Percentiles rank a stretch among this genome's conserved stretches.
phyloP scores from a whole-genome alignment of 192 early-diverging fungal genomes.

The Dimargaris cristalligena region DNA sequence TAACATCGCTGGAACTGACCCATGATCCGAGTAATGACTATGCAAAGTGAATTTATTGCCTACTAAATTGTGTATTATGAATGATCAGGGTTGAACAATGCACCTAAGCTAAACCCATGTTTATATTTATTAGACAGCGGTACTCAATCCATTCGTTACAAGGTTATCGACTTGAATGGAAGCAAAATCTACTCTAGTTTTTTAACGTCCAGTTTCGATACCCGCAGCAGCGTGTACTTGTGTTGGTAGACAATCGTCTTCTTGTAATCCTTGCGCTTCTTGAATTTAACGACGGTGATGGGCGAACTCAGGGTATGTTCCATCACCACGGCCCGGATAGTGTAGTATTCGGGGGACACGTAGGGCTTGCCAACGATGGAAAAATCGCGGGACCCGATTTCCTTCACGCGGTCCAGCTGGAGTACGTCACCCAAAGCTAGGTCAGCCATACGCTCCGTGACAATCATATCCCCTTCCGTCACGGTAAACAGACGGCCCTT shows the following conservation, averaged over 20 bases:
- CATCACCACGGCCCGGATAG: slow-evolving; percentile 70
- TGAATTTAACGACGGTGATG: slow-evolving; percentile 59
- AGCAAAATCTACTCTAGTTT: slow-evolving; percentile 13
- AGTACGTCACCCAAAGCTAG: slow-evolving; percentile 77
- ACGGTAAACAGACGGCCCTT: slow-evolving; percentile 76
- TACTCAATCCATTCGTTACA: no score
- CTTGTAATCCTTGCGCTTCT: slow-evolving; percentile 59
- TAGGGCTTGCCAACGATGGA: slow-evolving; percentile 75
- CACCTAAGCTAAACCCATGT: no score
- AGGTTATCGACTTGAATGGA: no score
- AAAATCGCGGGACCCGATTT: slow-evolving; percentile 70
- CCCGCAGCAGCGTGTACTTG: slow-evolving; percentile 53
- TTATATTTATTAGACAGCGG: no score
- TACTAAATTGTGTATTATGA: no score
- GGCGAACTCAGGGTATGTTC: slow-evolving; percentile 73
- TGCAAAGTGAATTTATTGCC: not conserved
- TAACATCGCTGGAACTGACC: no score
- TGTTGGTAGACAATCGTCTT: slow-evolving; percentile 50
- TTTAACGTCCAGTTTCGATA: slow-evolving; percentile 48
- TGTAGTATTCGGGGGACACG: slow-evolving; percentile 50
- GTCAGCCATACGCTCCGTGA: slow-evolving; percentile 67
- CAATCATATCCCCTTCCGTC: slow-evolving; percentile 72
- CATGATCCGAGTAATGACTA: not conserved
- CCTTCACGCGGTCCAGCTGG: slow-evolving; percentile 66
- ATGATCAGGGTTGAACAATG: no score